These are phyloP conservation scores for Pisolithus orientalis DNA, from an alignment of 768 basidiomycete genomes.

Conservation along the genomic window DNA sequence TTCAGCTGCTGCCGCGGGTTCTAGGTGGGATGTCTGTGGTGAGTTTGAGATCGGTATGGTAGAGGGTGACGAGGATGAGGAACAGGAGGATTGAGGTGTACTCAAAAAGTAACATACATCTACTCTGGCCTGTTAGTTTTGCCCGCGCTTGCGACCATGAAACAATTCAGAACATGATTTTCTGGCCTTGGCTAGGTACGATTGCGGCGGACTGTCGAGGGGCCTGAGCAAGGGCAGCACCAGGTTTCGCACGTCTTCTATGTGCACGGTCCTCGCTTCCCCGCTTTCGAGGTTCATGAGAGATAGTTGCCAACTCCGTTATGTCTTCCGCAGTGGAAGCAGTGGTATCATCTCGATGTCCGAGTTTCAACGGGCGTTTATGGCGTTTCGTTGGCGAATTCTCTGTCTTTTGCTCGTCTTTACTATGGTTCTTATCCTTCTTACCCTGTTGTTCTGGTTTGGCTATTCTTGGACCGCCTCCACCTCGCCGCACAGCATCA, in stretches of 20 bases:
- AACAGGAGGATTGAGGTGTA: constrained; percentile 9
- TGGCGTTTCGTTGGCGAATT: constrained; percentile 3
- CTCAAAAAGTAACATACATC: background rate
- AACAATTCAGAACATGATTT: constrained; percentile 52
- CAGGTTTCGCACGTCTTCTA: constrained; percentile 55
- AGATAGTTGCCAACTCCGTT: background rate
- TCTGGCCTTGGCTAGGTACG: constrained; percentile 57
- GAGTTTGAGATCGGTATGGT: constrained; percentile 90
- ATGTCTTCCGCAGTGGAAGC: background rate
- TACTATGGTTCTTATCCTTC: constrained; percentile 6
- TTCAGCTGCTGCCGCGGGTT: constrained; percentile 81
- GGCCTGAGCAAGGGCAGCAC: constrained; percentile 74
- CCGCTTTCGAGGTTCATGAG: constrained; percentile 6
- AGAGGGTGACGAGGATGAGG: constrained; percentile 45
- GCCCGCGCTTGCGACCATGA: background rate
- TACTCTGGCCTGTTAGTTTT: background rate
- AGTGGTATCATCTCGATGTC: constrained; percentile 1
- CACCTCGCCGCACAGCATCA: constrained; percentile 85
- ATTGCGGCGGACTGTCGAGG: constrained; percentile 74
- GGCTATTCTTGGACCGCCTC: constrained; percentile 27
- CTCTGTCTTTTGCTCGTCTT: background rate
- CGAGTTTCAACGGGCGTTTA: constrained; percentile 1
- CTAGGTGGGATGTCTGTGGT: constrained; percentile 88
- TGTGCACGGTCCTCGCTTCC: constrained; percentile 8
- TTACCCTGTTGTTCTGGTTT: constrained; percentile 16